A percentile compares a stretch with the other conserved stretches of the same genome.
phyloP scores from a whole-genome alignment of 1,284 basidiomycete species.

The Trichosporon sp. region DNA sequence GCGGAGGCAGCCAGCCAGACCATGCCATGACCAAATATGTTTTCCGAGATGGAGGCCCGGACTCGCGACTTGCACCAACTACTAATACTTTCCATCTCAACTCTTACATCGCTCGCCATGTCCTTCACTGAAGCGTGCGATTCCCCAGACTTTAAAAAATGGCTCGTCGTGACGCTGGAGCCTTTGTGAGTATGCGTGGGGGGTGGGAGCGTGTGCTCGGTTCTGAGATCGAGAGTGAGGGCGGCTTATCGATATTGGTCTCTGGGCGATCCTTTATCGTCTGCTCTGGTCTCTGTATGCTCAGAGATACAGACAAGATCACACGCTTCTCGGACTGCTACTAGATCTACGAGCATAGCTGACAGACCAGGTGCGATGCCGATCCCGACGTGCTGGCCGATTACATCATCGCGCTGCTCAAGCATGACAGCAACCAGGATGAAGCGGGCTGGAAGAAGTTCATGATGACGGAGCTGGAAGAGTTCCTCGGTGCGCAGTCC shows the following conservation, averaged over 20 bases:
- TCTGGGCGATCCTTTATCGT: too few relatives aligned
- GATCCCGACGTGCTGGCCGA: conserved; percentile 90
- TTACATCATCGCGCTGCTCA: conserved; percentile 89
- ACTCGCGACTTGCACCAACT: neutral
- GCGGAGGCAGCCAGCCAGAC: too few relatives aligned
- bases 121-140: conserved; percentile 35
- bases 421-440: conserved; percentile 67
- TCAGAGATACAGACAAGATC: neutral
- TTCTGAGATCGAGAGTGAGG: too few relatives aligned
- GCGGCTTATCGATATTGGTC: too few relatives aligned
- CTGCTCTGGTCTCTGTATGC: neutral
- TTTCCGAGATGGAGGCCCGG: neutral
- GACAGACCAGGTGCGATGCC: conserved; percentile 72
- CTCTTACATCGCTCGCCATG: conserved; percentile 20
- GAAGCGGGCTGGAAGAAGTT: conserved; percentile 73
- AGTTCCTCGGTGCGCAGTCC: conserved; percentile 86
- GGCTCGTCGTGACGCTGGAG: conserved; percentile 76
- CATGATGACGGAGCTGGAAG: conserved; percentile 69
- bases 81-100: too few relatives aligned
- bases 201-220: too few relatives aligned
- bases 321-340: neutral
- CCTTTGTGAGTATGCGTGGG: conserved; percentile 70
- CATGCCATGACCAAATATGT: neutral
- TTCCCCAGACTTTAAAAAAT: conserved; percentile 50
- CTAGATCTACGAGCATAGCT: neutral